phyloP scores from a whole-genome alignment of 208 protist genomes.

The Leishmania amazonensis region DNA sequence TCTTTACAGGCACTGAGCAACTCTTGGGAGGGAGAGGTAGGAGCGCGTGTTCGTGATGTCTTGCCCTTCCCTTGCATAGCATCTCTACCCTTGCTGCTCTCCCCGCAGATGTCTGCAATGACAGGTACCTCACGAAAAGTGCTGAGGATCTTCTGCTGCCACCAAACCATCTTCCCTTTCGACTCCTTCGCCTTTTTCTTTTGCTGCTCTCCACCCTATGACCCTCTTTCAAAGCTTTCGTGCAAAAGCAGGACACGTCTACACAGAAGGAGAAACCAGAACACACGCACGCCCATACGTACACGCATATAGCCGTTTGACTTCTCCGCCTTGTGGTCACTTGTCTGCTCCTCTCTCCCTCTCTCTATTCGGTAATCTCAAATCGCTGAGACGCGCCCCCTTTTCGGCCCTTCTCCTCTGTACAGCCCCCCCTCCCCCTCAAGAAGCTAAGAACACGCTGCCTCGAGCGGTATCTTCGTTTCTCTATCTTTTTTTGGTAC shows the following conservation, averaged over 20 bases:
- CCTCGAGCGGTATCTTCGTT: constrained; percentile 3
- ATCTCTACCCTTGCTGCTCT: neutral
- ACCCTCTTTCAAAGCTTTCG: neutral
- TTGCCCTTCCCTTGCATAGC: neutral
- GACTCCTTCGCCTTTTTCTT: neutral
- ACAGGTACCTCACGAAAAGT: neutral
- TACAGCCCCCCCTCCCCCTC: neutral
- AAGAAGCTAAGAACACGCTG: neutral
- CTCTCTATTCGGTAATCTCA: neutral
- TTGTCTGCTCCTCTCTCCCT: neutral
- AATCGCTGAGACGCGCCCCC: neutral
- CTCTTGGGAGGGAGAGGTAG: neutral
- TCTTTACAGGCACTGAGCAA: neutral
- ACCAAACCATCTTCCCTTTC: neutral
- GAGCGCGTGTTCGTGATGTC: neutral
- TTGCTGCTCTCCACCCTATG: neutral
- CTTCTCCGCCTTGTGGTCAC: constrained; percentile 5
- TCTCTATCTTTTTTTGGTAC: neutral
- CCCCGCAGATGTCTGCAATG: neutral
- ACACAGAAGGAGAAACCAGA: neutral
- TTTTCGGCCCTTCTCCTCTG: neutral
- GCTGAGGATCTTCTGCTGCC: neutral
- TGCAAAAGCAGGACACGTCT: constrained; percentile 6
- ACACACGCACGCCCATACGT: neutral
- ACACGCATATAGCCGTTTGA: neutral